phyloP scores from a whole-genome alignment of 1,139 yeast species.

The Pichia sp. region DNA sequence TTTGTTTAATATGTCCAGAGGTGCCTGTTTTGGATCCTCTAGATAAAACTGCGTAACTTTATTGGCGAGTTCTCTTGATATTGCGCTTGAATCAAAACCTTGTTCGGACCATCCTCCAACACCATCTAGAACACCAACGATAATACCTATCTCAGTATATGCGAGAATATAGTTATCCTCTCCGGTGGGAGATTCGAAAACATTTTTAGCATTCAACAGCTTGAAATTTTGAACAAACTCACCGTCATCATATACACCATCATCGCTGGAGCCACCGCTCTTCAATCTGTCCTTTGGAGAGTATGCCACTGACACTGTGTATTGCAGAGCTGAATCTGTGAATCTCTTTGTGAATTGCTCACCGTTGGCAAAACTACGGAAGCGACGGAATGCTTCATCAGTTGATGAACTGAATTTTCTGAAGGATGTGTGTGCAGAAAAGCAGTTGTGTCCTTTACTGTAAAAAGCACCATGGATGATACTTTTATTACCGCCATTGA shows the following conservation, averaged over 20 bases:
- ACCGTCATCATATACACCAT: slow-evolving; percentile 20
- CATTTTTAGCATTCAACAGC: slow-evolving; percentile 17
- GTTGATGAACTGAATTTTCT: slow-evolving; percentile 11
- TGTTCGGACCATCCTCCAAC: slow-evolving; percentile 97
- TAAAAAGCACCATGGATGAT: background rate
- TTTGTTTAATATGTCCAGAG: slow-evolving; percentile 43
- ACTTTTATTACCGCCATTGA: slow-evolving; percentile 1
- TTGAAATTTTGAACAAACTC: slow-evolving; percentile 21
- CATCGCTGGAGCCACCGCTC: slow-evolving; percentile 16
- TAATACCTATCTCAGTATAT: slow-evolving; percentile 37
- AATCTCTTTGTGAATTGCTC: slow-evolving; percentile 23
- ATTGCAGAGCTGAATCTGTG: slow-evolving; percentile 31
- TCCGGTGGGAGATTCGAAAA: slow-evolving; percentile 56
- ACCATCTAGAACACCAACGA: slow-evolving; percentile 93
- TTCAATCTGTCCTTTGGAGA: slow-evolving; percentile 57
- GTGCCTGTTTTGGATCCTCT: slow-evolving; percentile 11
- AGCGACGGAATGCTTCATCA: slow-evolving; percentile 20
- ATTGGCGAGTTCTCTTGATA: slow-evolving; percentile 60
- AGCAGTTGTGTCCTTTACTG: too few relatives aligned
- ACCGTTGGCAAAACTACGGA: slow-evolving; percentile 23
- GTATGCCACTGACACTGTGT: slow-evolving; percentile 59
- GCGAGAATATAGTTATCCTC: slow-evolving; percentile 78
- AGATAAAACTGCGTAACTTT: slow-evolving; percentile 29
- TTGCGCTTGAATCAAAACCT: slow-evolving; percentile 83
- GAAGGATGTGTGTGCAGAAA: slow-evolving; percentile 5